Conservation (phyloP, 2,329 filamentous ascomycete genomes). For the Parascedosporium putredinis region DNA sequence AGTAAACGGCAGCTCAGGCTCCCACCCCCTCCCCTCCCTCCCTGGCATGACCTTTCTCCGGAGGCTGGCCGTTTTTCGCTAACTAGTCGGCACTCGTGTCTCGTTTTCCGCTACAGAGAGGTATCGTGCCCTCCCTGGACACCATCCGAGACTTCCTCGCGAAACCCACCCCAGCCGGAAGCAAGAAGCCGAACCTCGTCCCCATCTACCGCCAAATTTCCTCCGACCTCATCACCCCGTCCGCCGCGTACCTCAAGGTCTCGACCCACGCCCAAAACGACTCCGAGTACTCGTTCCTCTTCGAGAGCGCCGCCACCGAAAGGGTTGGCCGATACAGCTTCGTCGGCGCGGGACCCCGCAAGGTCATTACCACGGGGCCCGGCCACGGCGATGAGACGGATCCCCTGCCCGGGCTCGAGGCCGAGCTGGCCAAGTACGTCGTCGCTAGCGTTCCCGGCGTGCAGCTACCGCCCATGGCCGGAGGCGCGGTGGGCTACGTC, state of each 20-base stretch:
- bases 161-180: constrained; percentile 15
- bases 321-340: constrained; percentile 94
- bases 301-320: constrained; percentile 91
- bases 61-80: too few species aligned
- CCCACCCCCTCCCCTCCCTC: too few species aligned
- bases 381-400: constrained; percentile 78
- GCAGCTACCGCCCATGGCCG: constrained; percentile 74
- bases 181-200: constrained; percentile 54
- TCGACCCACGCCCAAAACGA: constrained; percentile 52
- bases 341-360: constrained; percentile 69
- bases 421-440: constrained; percentile 66
- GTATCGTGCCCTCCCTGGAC: constrained; percentile 34
- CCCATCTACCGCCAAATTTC: constrained; percentile 77
- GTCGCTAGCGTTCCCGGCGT: constrained; percentile 78
- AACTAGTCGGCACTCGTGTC: too few species aligned
- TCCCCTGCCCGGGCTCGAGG: constrained; percentile 72
- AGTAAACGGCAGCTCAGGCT: too few species aligned
- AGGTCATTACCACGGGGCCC: constrained; percentile 77
- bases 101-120: constrained; percentile 22
- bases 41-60: too few species aligned
- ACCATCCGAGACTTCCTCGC: constrained; percentile 33
- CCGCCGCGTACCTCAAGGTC: constrained; percentile 89
- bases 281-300: constrained; percentile 81
- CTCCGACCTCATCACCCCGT: constrained; percentile 87
- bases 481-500: constrained; percentile 91